phyloP scores from a whole-genome alignment of 2,329 filamentous ascomycete genomes.

The Fusarium piperis region DNA sequence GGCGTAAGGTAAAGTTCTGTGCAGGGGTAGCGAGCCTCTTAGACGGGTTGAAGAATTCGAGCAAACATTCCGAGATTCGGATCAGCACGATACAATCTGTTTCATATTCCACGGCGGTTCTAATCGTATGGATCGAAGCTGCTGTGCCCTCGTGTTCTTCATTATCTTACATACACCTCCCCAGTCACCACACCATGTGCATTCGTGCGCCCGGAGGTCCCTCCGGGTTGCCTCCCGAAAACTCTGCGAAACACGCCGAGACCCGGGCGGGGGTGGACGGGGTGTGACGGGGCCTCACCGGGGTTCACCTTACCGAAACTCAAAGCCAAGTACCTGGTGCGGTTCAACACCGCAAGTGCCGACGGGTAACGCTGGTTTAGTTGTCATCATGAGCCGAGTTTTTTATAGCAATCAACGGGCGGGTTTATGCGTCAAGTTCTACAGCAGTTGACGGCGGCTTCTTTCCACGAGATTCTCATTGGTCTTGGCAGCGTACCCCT shows the following conservation, averaged over 20 bases:
- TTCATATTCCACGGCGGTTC: background rate
- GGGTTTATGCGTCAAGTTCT: slow-evolving; percentile 20
- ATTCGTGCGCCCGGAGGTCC: slow-evolving; percentile 8
- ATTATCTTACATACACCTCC: background rate
- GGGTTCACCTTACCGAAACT: slow-evolving; percentile 21
- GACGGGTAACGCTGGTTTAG: slow-evolving; percentile 28
- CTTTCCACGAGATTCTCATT: slow-evolving; percentile 29
- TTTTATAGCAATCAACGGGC: background rate
- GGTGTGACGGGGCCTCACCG: slow-evolving; percentile 28
- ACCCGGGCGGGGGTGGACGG: slow-evolving; percentile 22
- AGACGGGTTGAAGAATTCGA: background rate
- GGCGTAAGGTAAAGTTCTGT: background rate
- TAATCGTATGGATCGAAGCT: background rate
- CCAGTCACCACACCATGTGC: background rate
- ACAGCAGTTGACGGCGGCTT: slow-evolving; percentile 6
- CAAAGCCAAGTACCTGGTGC: background rate
- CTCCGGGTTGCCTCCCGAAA: slow-evolving; percentile 19
- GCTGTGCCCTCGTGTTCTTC: background rate
- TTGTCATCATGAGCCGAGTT: slow-evolving; percentile 25
- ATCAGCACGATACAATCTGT: background rate
- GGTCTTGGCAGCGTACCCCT: slow-evolving; percentile 25
- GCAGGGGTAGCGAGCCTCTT: background rate
- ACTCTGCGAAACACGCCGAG: slow-evolving; percentile 29
- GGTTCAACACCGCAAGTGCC: slow-evolving; percentile 35
- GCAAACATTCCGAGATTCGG: background rate